phyloP scores from a whole-genome alignment of 2,329 filamentous ascomycete species.

The Sporothrix humicola region DNA sequence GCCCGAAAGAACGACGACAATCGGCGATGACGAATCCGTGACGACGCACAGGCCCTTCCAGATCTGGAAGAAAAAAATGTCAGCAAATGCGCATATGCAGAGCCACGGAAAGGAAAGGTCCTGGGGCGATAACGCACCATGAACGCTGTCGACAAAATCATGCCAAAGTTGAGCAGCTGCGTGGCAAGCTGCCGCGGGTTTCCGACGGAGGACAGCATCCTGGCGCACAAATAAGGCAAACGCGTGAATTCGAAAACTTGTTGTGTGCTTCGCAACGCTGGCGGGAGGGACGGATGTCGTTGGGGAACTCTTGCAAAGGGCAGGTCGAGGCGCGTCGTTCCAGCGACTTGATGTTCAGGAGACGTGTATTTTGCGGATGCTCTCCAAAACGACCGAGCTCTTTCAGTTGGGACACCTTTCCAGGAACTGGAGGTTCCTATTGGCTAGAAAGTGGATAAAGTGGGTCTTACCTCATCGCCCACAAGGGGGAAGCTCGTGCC shows the following conservation, averaged over 20 bases:
- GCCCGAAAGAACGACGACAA: conserved; percentile 84
- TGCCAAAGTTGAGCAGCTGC: conserved; percentile 87
- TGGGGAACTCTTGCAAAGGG: background rate
- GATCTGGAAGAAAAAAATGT: conserved; percentile 55
- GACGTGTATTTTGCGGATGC: conserved; percentile 21
- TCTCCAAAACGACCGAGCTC: conserved; percentile 3
- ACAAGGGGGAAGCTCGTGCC: background rate
- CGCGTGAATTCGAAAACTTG: background rate
- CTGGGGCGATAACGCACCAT: conserved; percentile 63
- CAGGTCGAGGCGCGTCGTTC: conserved; percentile 15
- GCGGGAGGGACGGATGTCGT: background rate
- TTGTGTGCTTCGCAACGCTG: background rate
- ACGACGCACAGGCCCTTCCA: conserved; percentile 87
- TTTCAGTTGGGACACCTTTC: conserved; percentile 26
- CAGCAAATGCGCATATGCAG: background rate
- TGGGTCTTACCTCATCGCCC: background rate
- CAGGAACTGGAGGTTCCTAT: background rate
- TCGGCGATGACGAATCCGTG: conserved; percentile 76
- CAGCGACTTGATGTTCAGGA: conserved; percentile 13
- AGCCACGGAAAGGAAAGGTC: background rate
- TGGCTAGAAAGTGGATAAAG: conserved; percentile 1
- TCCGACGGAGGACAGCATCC: conserved; percentile 71
- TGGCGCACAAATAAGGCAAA: conserved; percentile 36
- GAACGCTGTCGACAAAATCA: conserved; percentile 88
- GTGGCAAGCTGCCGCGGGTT: conserved; percentile 81